Evolutionary conservation across 2,329 filamentous ascomycete species (phyloP), one percentile per base, ranked within the genome.

Genomic region (Cladosporium sphaerospermum): DNA sequence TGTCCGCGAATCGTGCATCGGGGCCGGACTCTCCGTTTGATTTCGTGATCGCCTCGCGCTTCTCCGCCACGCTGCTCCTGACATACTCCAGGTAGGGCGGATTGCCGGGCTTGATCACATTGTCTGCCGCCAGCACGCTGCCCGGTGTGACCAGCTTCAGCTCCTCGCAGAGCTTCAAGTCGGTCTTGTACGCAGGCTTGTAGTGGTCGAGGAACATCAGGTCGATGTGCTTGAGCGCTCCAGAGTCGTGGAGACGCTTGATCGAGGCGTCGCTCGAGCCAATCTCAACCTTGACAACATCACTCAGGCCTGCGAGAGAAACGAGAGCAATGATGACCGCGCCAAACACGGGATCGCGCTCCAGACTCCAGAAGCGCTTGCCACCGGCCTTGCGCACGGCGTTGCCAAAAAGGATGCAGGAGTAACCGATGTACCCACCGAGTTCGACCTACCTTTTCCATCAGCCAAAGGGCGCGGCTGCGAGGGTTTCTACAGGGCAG

Each of bases 381-480:
- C 85, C 86, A 9, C 84, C 85, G 3, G 78, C 78, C 46, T 78
- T 75, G 54, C 79, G 79, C 13, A 88, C 72, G 0, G 84, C 83
- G 34, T 82, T 76, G 42, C 81, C 86, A 63, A 91, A 92, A 1
- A 89, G 75, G 55, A 93, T 82, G 55, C 84, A 84, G 0, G 88
- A 92, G 73, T 93, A 93, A 40, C 88, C 88, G 16, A 90, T 78
- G 68, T 92, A 93, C 45, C 86, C 85, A 44, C 89, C 88, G 0
- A 93, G 76, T 66, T 95, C 88, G 44, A 92, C 77, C 74, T 76
- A 54, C 39, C 39, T 54, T 44, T 33, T 28, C 40, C 3, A 61
- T 64, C 55, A 65, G 59, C 55, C 53, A 51, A 32, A 46, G 16
- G 13, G 39, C 32, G 46, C 28, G 55, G 54, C 47, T 50, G 54